These are phyloP conservation scores for Colletotrichum sojae DNA, from an alignment of 2,329 filamentous ascomycete species.

Conservation along the genomic window DNA sequence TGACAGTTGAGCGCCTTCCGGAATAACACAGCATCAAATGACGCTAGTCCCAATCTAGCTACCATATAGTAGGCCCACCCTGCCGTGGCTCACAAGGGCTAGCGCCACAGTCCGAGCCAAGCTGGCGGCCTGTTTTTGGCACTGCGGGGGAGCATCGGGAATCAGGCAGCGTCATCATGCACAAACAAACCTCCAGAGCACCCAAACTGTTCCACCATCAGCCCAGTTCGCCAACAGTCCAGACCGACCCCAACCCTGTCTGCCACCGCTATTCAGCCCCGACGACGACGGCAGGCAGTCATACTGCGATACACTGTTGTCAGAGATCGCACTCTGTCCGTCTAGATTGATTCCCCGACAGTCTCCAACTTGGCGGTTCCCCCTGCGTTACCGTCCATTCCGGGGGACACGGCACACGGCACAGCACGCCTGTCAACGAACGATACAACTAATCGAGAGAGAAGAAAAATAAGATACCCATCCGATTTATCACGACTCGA, in stretches of 20 bases:
- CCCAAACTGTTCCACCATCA: conserved; percentile 5
- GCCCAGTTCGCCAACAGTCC: conserved; percentile 14
- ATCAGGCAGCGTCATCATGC: conserved; percentile 42
- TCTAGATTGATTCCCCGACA: conserved; percentile 9
- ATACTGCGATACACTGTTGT: neutral
- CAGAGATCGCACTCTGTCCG: conserved; percentile 12
- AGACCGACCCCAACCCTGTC: conserved; percentile 32
- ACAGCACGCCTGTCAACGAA: conserved; percentile 8
- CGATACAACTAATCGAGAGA: neutral
- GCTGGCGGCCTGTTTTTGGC: conserved; percentile 38
- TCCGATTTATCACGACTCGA: neutral
- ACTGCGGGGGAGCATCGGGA: conserved; percentile 36
- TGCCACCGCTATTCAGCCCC: conserved; percentile 12
- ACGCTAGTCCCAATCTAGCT: neutral
- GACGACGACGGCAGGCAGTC: conserved; percentile 8
- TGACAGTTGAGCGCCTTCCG: neutral
- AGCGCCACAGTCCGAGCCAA: conserved; percentile 29
- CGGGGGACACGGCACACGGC: conserved; percentile 10
- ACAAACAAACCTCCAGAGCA: conserved; percentile 17
- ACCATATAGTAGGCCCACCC: neutral
- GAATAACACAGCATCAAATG: neutral
- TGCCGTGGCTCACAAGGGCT: conserved; percentile 24
- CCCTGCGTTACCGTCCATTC: neutral
- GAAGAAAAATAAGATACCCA: conserved; percentile 13
- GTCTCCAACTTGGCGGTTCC: conserved; percentile 7